Evolutionary conservation across 2,329 filamentous ascomycete species (phyloP).

Genomic region (Pseudogymnoascus sp.): DNA sequence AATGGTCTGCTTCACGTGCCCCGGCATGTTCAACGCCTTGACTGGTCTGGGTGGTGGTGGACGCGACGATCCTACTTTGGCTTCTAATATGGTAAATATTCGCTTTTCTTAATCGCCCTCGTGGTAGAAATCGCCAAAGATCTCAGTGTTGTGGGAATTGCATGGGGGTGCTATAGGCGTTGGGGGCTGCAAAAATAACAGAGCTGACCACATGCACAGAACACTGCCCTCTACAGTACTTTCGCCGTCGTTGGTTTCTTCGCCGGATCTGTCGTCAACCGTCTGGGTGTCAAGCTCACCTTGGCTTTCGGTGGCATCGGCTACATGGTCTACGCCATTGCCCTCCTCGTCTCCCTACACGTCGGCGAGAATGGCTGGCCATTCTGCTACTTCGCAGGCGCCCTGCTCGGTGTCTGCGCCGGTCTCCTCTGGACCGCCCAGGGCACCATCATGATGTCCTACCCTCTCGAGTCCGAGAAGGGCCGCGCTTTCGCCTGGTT

Average conservation of each 20-base stretch:
- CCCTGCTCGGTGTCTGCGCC: slow-evolving; percentile 68
- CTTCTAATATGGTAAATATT: slow-evolving; percentile 38
- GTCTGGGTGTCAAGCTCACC: slow-evolving; percentile 59
- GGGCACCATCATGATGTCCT: slow-evolving; percentile 80
- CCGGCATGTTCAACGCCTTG: slow-evolving; percentile 65
- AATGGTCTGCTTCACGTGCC: slow-evolving; percentile 63
- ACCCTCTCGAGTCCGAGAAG: slow-evolving; percentile 71
- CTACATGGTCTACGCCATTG: slow-evolving; percentile 66
- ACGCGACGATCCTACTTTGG: slow-evolving; percentile 41
- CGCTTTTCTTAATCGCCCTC: neutral
- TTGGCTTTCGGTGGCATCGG: slow-evolving; percentile 66
- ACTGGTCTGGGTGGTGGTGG: slow-evolving; percentile 58
- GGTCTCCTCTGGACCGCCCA: slow-evolving; percentile 74
- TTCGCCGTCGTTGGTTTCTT: slow-evolving; percentile 57
- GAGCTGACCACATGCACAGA: slow-evolving; percentile 11
- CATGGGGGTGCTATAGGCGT: neutral
- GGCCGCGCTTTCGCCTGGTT: slow-evolving; percentile 83
- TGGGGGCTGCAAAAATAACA: no score
- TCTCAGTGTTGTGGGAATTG: neutral
- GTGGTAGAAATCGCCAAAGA: neutral
- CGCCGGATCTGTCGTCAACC: slow-evolving; percentile 71
- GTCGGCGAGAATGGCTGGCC: slow-evolving; percentile 42
- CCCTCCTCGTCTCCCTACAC: slow-evolving; percentile 64
- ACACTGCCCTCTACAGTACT: slow-evolving; percentile 40
- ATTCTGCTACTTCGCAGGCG: slow-evolving; percentile 67